phyloP scores from a whole-genome alignment of 805 yeast species.

The Yamadazyma laniorum region DNA sequence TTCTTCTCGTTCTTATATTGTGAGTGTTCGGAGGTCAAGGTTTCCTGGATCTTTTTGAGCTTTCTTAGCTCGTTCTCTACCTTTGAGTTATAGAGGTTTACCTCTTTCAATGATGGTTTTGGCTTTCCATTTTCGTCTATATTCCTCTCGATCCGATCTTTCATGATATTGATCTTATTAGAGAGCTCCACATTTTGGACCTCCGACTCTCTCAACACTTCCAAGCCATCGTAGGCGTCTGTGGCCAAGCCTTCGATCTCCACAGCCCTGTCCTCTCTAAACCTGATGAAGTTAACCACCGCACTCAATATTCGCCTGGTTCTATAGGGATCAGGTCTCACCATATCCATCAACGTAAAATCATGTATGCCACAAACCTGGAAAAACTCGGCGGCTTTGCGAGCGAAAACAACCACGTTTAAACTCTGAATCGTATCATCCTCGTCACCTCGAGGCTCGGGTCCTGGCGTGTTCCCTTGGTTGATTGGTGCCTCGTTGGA shows the following conservation, averaged over 20 bases:
- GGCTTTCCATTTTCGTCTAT: slow-evolving; percentile 18
- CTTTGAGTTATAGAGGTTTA: slow-evolving; percentile 46
- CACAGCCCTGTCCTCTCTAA: slow-evolving; percentile 70
- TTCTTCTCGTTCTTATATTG: slow-evolving; percentile 63
- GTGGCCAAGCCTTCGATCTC: slow-evolving; percentile 65
- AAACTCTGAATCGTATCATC: slow-evolving; percentile 38
- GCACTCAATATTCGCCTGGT: slow-evolving; percentile 71
- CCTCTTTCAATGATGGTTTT: slow-evolving; percentile 39
- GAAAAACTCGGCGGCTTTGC: slow-evolving; percentile 60
- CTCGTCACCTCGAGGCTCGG: slow-evolving; percentile 21
- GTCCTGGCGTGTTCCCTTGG: not conserved
- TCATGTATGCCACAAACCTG: slow-evolving; percentile 75
- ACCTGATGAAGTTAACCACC: slow-evolving; percentile 80
- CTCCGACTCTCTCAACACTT: slow-evolving; percentile 32
- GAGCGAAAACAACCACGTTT: slow-evolving; percentile 53
- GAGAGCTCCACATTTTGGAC: slow-evolving; percentile 20
- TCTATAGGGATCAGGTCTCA: slow-evolving; percentile 72
- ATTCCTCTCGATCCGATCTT: slow-evolving; percentile 28
- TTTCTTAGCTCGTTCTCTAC: slow-evolving; percentile 61
- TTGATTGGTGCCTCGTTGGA: not conserved
- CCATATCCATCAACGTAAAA: slow-evolving; percentile 69
- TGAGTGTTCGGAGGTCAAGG: slow-evolving; percentile 57
- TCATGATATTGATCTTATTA: slow-evolving; percentile 29
- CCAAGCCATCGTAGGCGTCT: slow-evolving; percentile 50
- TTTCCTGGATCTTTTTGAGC: slow-evolving; percentile 62